Conservation (phyloP, 805 yeast species). For the Maudiozyma barnettii region DNA sequence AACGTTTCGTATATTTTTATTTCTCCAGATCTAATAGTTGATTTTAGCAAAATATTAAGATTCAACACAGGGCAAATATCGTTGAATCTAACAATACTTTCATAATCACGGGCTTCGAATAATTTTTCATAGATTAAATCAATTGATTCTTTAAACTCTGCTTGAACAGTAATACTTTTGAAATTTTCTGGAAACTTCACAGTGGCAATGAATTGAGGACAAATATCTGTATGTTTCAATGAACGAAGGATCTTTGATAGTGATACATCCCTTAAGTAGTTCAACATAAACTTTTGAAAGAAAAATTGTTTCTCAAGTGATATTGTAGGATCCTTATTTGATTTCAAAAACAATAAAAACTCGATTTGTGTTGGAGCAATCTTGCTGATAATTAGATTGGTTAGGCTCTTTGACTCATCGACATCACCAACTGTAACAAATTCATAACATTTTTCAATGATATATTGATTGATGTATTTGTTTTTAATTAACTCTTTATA, state of each 20-base stretch:
- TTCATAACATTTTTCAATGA: conserved; percentile 12
- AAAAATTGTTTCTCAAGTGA: conserved; percentile 1
- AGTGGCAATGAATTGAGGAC: conserved; percentile 9
- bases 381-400: conserved; percentile 13
- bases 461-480: conserved; percentile 12
- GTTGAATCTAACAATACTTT: conserved; percentile 16
- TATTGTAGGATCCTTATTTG: background rate
- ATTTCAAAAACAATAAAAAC: background rate
- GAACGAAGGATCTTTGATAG: conserved; percentile 17
- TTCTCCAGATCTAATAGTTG: conserved; percentile 21
- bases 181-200: conserved; percentile 24
- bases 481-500: conserved; percentile 19
- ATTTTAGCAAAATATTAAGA: conserved; percentile 17
- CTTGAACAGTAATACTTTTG: conserved; percentile 23
- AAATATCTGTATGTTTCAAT: background rate
- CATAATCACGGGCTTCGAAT: conserved; percentile 11
- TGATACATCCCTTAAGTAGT: conserved; percentile 18
- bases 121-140: conserved; percentile 15
- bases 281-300: conserved; percentile 11
- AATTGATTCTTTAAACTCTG: conserved; percentile 19
- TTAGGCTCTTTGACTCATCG: conserved; percentile 14
- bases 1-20: conserved; percentile 11
- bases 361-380: conserved; percentile 8
- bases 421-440: conserved; percentile 8
- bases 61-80: conserved; percentile 20